Conservation (phyloP, 345 rosid genomes). For the Salix viminalis region DNA sequence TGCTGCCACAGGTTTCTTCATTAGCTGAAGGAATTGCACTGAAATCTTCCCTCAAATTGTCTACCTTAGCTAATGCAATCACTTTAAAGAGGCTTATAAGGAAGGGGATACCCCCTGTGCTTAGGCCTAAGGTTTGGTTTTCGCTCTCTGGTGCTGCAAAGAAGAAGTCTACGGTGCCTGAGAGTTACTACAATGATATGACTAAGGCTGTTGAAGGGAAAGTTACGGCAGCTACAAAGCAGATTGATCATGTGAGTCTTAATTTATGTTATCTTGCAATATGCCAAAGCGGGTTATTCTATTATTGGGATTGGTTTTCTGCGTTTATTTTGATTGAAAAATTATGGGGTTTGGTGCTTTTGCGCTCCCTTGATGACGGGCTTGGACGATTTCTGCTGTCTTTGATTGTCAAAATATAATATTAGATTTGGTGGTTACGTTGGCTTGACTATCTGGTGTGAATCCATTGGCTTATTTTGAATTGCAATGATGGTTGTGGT, state of each 20-base stretch:
- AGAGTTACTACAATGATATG: slow-evolving; percentile 85
- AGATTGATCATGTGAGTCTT: slow-evolving; percentile 95
- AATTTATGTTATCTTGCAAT: background rate
- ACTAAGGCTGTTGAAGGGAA: slow-evolving; percentile 85
- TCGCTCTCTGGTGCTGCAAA: slow-evolving; percentile 98
- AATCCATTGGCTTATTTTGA: background rate
- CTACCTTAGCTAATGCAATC: slow-evolving; percentile 71
- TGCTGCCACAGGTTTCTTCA: slow-evolving; percentile 66
- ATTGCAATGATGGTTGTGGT: background rate
- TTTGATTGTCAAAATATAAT: background rate
- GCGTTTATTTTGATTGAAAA: slow-evolving; percentile 1
- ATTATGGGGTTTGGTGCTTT: background rate
- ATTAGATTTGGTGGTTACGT: background rate
- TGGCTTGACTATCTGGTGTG: background rate
- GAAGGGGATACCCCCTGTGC: slow-evolving; percentile 96
- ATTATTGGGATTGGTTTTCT: slow-evolving; percentile 3
- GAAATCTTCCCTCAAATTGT: slow-evolving; percentile 81
- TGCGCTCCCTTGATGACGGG: background rate
- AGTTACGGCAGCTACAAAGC: slow-evolving; percentile 89
- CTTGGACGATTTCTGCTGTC: background rate
- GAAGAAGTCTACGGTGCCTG: slow-evolving; percentile 98
- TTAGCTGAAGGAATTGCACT: slow-evolving; percentile 65
- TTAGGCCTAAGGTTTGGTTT: slow-evolving; percentile 97
- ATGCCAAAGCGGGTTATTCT: background rate
- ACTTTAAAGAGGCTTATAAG: slow-evolving; percentile 84